Evolutionary conservation across 345 rosid genomes (phyloP).

Genomic region (Ricinus communis): DNA sequence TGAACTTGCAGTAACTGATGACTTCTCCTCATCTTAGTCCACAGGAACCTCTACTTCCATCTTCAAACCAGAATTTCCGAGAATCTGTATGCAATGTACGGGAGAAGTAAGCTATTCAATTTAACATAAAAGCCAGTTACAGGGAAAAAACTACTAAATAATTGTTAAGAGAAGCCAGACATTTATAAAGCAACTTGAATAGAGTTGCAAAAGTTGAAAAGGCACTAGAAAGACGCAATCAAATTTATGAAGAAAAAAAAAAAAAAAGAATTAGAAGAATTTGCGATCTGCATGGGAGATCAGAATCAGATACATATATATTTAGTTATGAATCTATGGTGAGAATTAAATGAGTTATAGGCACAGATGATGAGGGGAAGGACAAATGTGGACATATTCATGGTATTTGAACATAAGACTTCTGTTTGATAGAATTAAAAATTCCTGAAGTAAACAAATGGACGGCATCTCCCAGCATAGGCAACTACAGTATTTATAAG

Average conservation of each 20-base stretch:
- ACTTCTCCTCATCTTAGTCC: slow-evolving; percentile 39
- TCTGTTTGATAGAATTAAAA: not conserved
- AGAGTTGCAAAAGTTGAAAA: not conserved
- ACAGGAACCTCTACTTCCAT: slow-evolving; percentile 86
- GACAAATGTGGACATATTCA: not conserved
- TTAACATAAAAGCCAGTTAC: not conserved
- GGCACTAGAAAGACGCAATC: not conserved
- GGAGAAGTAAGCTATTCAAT: not conserved
- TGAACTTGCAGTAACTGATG: not conserved
- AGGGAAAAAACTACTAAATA: not conserved
- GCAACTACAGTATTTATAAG: not conserved
- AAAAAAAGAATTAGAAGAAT: not conserved
- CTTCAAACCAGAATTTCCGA: slow-evolving; percentile 54
- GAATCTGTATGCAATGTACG: slow-evolving; percentile 44
- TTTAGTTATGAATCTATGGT: too few species aligned
- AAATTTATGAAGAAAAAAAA: not conserved
- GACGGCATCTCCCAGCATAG: not conserved
- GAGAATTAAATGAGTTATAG: not conserved
- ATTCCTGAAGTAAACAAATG: not conserved
- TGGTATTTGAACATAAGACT: too few species aligned
- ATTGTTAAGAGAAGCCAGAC: not conserved
- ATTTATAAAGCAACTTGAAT: not conserved
- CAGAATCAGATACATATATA: too few species aligned
- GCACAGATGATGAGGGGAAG: not conserved
- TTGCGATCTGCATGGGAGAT: not conserved